Conservation (phyloP, 2,329 filamentous ascomycete genomes). For the Trichoderma guizhouense region DNA sequence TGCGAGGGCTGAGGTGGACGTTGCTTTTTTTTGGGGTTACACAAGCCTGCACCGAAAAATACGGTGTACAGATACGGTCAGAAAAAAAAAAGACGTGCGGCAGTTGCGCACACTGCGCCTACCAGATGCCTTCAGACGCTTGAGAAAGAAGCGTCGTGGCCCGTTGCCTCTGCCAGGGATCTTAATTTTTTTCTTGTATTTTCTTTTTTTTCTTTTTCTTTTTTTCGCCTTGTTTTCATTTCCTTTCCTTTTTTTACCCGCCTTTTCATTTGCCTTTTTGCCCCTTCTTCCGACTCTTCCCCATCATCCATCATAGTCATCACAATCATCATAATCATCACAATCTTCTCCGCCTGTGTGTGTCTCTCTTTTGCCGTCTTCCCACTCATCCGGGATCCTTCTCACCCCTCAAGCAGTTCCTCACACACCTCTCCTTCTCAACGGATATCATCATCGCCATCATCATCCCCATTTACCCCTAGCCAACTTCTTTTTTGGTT, state of each 20-base stretch:
- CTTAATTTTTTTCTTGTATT: background rate
- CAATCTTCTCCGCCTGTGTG: background rate
- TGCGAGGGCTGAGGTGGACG: background rate
- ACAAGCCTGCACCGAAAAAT: conserved; percentile 1
- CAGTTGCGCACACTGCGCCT: conserved; percentile 5
- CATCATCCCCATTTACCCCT: background rate
- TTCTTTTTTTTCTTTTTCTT: background rate
- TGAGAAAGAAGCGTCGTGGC: background rate
- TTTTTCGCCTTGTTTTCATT: background rate
- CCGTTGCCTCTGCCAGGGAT: background rate
- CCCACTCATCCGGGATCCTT: background rate
- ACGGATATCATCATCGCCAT: background rate
- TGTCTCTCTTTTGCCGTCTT: background rate
- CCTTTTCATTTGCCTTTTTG: background rate
- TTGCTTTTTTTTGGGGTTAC: background rate
- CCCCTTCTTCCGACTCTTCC: background rate
- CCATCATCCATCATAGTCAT: background rate
- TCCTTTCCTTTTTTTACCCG: background rate
- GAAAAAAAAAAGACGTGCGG: background rate
- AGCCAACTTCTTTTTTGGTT: background rate
- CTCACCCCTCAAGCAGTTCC: background rate
- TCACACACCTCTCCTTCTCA: background rate
- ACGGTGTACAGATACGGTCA: background rate
- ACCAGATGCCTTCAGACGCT: background rate
- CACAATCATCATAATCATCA: background rate